Evolutionary conservation across 2,329 filamentous ascomycete species (phyloP), one percentile per base, ranked within the genome.

Genomic region (Fusarium guadeloupense): DNA sequence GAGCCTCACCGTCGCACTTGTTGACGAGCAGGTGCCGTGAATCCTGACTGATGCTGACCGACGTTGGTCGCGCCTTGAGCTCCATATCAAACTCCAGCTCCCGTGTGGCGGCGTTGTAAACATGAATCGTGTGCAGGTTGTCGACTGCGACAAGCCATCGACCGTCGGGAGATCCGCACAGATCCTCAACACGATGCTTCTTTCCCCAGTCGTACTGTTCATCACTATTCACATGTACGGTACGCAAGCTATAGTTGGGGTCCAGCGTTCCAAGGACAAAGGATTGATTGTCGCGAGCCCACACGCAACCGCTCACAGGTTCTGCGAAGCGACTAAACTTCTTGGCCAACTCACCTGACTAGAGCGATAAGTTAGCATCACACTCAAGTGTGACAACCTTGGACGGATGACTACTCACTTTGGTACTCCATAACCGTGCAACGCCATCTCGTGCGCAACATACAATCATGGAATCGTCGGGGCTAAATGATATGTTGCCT

Each of bases 251-350:
- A 20, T 82, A 81, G 9, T 80, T 79, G 52, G 83, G 84, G 66
- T 93, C 90, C 26, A 96, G 84, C 9, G 90, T 89, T 4, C 90
- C 92, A 2, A 93, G 88, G 35, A 97, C 85, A 67, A 98, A 93
- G 0, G 86, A 87, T 59, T 86, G 79, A 35, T 89, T 89, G 70
- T 96, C 90, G 1, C 88, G 84, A 6, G 90, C 84, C 94, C 95
- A 99, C n/a, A 91, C 90, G 55, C 93, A 96, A 52, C 90, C 89
- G 39, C 91, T 96, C 31, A 96, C 91, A 0, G 93, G 91, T 69
- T 97, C 89, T n/a, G 84, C 83, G 68, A 95, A 93, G 41, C 87
- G 84, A 45, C 86, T 83, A 14, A 94, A 82, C 9, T 81, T 85
- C 50, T 85, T 82, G 34, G 92, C 78, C 38, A 87, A 79, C 33